These are phyloP conservation scores for Amylocystis lapponica DNA, from an alignment of 768 basidiomycete species.

Conservation along the genomic window DNA sequence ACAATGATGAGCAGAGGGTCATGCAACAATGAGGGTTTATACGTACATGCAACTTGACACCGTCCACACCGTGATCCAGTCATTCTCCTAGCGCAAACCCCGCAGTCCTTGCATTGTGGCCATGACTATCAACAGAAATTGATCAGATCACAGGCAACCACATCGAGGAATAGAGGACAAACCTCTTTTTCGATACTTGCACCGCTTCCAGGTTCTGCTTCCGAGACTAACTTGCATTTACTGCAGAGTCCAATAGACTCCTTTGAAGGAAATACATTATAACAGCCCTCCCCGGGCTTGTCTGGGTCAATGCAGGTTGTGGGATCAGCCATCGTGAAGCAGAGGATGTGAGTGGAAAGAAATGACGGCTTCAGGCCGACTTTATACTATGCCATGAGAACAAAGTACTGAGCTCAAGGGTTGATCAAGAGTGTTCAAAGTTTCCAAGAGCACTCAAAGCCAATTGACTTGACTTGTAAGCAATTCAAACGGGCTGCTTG, in stretches of 20 bases:
- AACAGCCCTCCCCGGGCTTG: background rate
- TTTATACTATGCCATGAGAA: too few relatives aligned
- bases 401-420: too few relatives aligned
- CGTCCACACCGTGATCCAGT: background rate
- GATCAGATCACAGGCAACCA: background rate
- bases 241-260: background rate
- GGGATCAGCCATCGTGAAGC: too few relatives aligned
- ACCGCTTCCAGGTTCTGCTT: background rate
- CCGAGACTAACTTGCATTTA: background rate
- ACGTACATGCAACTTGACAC: background rate
- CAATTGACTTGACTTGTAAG: too few relatives aligned
- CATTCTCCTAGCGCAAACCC: background rate
- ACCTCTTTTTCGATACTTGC: background rate
- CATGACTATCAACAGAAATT: background rate
- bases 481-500: too few relatives aligned
- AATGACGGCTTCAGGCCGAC: too few relatives aligned
- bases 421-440: too few relatives aligned
- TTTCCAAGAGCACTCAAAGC: too few relatives aligned
- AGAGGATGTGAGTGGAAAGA: too few relatives aligned
- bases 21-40: background rate
- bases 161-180: background rate
- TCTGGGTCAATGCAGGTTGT: background rate
- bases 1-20: background rate
- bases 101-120: background rate
- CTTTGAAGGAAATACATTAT: background rate